phyloP scores from a whole-genome alignment of 805 yeast species.

The Suhomyces sp. region DNA sequence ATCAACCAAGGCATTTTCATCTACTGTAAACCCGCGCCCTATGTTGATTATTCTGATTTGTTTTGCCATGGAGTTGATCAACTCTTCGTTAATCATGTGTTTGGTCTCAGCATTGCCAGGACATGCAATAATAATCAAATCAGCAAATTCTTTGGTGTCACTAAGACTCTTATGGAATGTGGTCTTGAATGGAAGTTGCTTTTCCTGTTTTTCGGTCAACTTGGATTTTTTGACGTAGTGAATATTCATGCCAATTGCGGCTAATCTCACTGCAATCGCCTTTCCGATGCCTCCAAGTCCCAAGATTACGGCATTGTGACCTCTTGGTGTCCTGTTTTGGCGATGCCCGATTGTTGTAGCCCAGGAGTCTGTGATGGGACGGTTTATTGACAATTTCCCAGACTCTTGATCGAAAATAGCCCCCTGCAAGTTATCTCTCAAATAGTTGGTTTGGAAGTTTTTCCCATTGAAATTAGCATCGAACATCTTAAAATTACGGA shows the following conservation, averaged over 20 bases:
- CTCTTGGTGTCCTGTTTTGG: conserved; percentile 15
- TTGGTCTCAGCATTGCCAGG: conserved; percentile 23
- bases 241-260: conserved; percentile 23
- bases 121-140: conserved; percentile 25
- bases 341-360: conserved; percentile 26
- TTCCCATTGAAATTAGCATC: conserved; percentile 8
- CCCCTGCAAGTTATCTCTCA: conserved; percentile 12
- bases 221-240: conserved; percentile 23
- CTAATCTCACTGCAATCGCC: conserved; percentile 19
- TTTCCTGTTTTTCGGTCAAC: conserved; percentile 12
- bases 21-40: conserved; percentile 24
- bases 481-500: conserved; percentile 21
- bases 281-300: conserved; percentile 28
- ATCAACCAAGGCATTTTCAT: conserved; percentile 23
- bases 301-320: conserved; percentile 24
- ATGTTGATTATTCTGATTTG: conserved; percentile 23
- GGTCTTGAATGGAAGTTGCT: conserved; percentile 14
- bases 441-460: conserved; percentile 10
- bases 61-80: conserved; percentile 15
- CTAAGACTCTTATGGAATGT: conserved; percentile 16
- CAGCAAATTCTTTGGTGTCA: conserved; percentile 19
- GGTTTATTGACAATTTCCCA: conserved; percentile 1
- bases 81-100: conserved; percentile 16
- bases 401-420: conserved; percentile 9
- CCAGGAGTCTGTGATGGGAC: conserved; percentile 13